These are phyloP conservation scores for Amanita rubescens DNA, from an alignment of 768 basidiomycete genomes.

Conservation along the genomic window DNA sequence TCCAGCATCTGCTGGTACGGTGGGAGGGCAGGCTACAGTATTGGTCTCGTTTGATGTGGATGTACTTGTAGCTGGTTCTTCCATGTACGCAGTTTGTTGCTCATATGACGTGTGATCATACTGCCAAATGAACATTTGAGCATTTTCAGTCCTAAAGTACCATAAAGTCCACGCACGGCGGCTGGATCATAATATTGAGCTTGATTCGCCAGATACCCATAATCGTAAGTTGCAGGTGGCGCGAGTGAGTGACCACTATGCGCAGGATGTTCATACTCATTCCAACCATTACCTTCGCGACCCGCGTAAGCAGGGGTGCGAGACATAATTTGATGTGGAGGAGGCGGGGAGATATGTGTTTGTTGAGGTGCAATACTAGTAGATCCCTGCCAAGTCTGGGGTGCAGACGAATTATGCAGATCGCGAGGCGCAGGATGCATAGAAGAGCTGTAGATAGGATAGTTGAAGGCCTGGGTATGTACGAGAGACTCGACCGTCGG, in stretches of 20 bases:
- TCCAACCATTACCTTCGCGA: conserved; percentile 47
- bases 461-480: conserved; percentile 29
- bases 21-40: conserved; percentile 33
- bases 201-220: conserved; percentile 59
- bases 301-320: conserved; percentile 35
- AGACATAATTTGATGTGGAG: conserved; percentile 39
- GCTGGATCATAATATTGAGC: conserved; percentile 18
- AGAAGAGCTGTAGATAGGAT: conserved; percentile 28
- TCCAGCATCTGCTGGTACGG: conserved; percentile 19
- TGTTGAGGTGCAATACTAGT: conserved; percentile 59
- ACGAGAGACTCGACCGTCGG: conserved; percentile 23
- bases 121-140: conserved; percentile 12
- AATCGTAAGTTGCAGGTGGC: conserved; percentile 44
- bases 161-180: background rate
- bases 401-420: conserved; percentile 41
- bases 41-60: conserved; percentile 27
- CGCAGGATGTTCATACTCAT: conserved; percentile 40
- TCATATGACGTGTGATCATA: conserved; percentile 47
- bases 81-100: conserved; percentile 36
- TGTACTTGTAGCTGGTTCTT: conserved; percentile 40
- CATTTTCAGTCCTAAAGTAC: background rate
- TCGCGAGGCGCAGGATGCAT: conserved; percentile 31
- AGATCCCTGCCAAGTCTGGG: conserved; percentile 60
- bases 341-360: conserved; percentile 45
- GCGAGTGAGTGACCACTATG: conserved; percentile 36